Conservation (phyloP, 2,329 filamentous ascomycete genomes). For the Fusarium sororula region DNA sequence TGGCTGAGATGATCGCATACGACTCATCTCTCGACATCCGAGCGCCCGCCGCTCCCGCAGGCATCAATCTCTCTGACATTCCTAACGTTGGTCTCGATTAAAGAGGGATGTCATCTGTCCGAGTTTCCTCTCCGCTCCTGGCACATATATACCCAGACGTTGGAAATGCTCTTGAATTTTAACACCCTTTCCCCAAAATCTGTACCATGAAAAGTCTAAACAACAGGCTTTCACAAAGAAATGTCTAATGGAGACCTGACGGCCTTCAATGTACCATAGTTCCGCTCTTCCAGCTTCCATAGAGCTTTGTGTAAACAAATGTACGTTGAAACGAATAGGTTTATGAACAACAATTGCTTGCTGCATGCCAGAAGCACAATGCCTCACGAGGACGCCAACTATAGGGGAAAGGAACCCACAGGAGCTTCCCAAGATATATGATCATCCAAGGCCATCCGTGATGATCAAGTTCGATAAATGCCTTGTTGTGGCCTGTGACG, state of each 20-base stretch:
- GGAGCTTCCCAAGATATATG: neutral
- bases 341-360: conserved; percentile 46
- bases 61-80: conserved; percentile 58
- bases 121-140: conserved; percentile 32
- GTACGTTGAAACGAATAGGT: conserved; percentile 47
- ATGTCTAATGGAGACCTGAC: conserved; percentile 41
- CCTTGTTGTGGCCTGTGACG: neutral
- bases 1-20: conserved; percentile 97
- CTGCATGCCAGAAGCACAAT: conserved; percentile 45
- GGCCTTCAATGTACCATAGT: conserved; percentile 54
- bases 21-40: conserved; percentile 77
- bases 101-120: conserved; percentile 28
- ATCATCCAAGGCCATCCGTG: neutral
- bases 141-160: conserved; percentile 30
- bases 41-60: conserved; percentile 46
- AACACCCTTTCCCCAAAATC: conserved; percentile 16
- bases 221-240: conserved; percentile 26
- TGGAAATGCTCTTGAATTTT: conserved; percentile 31
- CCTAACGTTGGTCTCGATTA: conserved; percentile 66
- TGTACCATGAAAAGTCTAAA: conserved; percentile 21
- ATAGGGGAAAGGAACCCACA: neutral
- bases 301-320: conserved; percentile 56
- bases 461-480: neutral
- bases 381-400: conserved; percentile 5
- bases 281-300: conserved; percentile 49